Conservation (phyloP, 2,329 filamentous ascomycete genomes). For the Pseudogymnoascus sp. region DNA sequence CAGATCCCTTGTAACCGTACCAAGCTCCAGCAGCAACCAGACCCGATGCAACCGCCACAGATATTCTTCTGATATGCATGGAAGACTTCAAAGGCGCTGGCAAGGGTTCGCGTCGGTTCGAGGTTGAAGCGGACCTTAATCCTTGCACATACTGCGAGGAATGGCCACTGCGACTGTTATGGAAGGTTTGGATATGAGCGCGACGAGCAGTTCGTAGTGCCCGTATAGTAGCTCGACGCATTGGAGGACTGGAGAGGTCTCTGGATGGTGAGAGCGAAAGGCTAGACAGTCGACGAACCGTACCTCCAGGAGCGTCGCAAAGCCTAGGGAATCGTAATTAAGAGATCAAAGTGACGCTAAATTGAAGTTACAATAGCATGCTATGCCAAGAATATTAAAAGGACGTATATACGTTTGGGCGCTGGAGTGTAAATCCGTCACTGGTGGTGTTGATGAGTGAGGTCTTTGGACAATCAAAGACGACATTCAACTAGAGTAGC, state of each 20-base stretch:
- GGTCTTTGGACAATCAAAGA: not conserved
- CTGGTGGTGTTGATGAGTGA: conserved; percentile 3
- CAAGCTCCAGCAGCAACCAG: conserved; percentile 66
- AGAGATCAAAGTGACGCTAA: not conserved
- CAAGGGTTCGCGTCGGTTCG: conserved; percentile 28
- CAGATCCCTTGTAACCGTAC: conserved; percentile 54
- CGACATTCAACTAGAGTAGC: not conserved
- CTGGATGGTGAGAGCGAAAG: not conserved
- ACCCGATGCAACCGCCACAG: conserved; percentile 57
- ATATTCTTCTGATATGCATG: conserved; percentile 66
- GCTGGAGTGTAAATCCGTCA: not conserved
- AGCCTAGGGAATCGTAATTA: not conserved
- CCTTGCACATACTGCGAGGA: conserved; percentile 35
- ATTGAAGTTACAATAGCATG: not conserved
- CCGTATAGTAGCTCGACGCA: conserved; percentile 66
- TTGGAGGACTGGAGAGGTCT: conserved; percentile 33
- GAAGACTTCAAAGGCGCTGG: conserved; percentile 37
- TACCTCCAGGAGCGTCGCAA: not conserved
- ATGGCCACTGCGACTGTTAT: conserved; percentile 37
- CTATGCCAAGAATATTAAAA: not conserved
- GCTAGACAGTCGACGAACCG: not conserved
- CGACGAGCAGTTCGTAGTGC: conserved; percentile 61
- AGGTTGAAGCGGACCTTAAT: conserved; percentile 36
- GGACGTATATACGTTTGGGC: not conserved
- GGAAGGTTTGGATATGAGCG: conserved; percentile 51